Evolutionary conservation across 2,329 filamentous ascomycete species (phyloP).

Genomic region (Tolypocladium capitatum): DNA sequence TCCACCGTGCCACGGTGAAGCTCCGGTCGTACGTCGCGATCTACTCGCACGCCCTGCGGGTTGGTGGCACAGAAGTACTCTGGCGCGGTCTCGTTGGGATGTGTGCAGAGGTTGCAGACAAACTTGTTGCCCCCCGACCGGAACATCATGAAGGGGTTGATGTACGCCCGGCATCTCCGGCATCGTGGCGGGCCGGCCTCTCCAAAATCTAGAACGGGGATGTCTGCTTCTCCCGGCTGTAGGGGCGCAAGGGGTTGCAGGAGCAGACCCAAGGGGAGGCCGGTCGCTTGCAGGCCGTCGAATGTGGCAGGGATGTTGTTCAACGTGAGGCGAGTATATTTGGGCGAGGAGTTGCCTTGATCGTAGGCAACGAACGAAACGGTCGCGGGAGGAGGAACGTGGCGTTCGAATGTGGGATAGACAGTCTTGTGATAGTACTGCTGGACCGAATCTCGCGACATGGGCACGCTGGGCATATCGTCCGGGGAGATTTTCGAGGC

Average conservation of each 20-base stretch:
- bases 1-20: constrained; percentile 86
- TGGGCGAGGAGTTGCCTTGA: constrained; percentile 92
- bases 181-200: constrained; percentile 82
- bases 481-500: constrained; percentile 63
- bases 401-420: constrained; percentile 91
- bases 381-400: constrained; percentile 77
- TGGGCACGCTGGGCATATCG: constrained; percentile 81
- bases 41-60: constrained; percentile 72
- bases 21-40: constrained; percentile 80
- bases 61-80: constrained; percentile 93
- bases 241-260: constrained; percentile 77
- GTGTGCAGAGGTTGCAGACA: constrained; percentile 95
- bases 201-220: constrained; percentile 92
- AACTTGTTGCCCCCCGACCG: constrained; percentile 88
- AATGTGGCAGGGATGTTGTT: constrained; percentile 81
- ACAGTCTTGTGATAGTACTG: constrained; percentile 76
- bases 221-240: constrained; percentile 70
- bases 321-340: constrained; percentile 79
- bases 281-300: constrained; percentile 69
- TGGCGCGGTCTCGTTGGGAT: constrained; percentile 82
- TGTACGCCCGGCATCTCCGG: constrained; percentile 84
- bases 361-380: constrained; percentile 89
- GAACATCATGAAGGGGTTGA: constrained; percentile 99
- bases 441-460: constrained; percentile 69
- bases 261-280: constrained; percentile 73